Conservation (phyloP, 2,329 filamentous ascomycete species). For the Cladophialophora bantiana region DNA sequence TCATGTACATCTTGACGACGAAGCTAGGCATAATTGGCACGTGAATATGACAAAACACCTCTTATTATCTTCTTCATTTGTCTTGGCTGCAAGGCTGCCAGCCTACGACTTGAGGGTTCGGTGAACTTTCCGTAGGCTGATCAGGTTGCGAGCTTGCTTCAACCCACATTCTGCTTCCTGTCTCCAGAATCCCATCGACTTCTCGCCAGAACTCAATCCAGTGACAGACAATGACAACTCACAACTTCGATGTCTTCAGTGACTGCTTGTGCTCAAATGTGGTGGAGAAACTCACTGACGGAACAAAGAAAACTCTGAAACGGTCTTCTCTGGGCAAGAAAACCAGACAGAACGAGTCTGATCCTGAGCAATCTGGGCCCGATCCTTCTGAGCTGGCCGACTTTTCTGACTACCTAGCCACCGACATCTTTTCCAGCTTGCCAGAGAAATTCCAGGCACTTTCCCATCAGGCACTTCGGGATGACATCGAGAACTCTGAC, state of each 20-base stretch:
- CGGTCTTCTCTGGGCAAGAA: conserved; percentile 52
- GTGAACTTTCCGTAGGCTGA: neutral
- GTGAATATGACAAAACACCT: neutral
- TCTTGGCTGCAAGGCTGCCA: too few species aligned
- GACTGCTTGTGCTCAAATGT: conserved; percentile 76
- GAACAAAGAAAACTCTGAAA: conserved; percentile 14
- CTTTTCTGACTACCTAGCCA: conserved; percentile 80
- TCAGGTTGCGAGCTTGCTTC: neutral
- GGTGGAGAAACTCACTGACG: conserved; percentile 64
- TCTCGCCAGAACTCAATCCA: neutral
- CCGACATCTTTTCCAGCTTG: conserved; percentile 71
- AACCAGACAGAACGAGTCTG: conserved; percentile 21
- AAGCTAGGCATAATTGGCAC: neutral
- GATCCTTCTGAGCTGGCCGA: conserved; percentile 75
- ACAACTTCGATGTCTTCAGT: conserved; percentile 73
- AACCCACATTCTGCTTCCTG: neutral
- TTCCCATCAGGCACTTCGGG: conserved; percentile 64
- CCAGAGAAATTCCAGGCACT: conserved; percentile 68
- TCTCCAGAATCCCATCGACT: neutral
- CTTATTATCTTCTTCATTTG: neutral
- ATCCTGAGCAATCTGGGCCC: conserved; percentile 38
- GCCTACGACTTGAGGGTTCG: neutral
- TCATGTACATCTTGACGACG: neutral
- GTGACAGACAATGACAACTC: conserved; percentile 46
- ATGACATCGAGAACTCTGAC: conserved; percentile 57